Evolutionary conservation across 2,329 filamentous ascomycete genomes (phyloP).

Genomic region (Grosmannia penicillata): DNA sequence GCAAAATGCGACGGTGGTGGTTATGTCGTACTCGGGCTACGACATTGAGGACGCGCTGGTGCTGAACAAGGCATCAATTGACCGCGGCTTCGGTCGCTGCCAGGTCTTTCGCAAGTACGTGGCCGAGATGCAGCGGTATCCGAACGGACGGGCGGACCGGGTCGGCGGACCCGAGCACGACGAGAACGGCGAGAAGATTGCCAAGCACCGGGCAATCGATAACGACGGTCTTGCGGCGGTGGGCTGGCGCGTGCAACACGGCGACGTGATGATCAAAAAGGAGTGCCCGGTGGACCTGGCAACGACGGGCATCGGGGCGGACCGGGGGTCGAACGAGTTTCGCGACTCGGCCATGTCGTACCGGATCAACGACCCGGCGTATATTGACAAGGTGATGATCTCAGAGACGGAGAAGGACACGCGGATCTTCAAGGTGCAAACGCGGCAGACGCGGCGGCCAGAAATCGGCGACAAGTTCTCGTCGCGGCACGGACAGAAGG

Average conservation of each 20-base stretch:
- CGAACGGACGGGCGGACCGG: conserved; percentile 60
- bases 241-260: conserved; percentile 60
- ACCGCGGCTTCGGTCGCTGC: conserved; percentile 88
- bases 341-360: conserved; percentile 62
- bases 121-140: conserved; percentile 74
- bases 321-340: conserved; percentile 47
- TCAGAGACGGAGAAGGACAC: conserved; percentile 79
- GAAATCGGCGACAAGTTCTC: conserved; percentile 98
- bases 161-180: conserved; percentile 49
- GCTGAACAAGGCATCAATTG: conserved; percentile 88
- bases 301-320: conserved; percentile 55
- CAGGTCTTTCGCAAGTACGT: conserved; percentile 96
- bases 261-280: conserved; percentile 85
- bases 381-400: conserved; percentile 94
- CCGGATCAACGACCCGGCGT: conserved; percentile 68
- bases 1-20: conserved; percentile 92
- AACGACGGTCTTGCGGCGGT: conserved; percentile 81
- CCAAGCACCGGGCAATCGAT: conserved; percentile 61
- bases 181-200: conserved; percentile 44
- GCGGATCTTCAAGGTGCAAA: conserved; percentile 83
- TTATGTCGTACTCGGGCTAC: conserved; percentile 99
- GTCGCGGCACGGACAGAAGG: conserved; percentile 95
- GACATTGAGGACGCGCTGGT: conserved; percentile 98
- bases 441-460: conserved; percentile 84
- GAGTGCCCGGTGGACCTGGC: conserved; percentile 67